Percentiles rank a stretch among this genome's conserved stretches.
Evolutionary conservation across 2,329 filamentous ascomycete genomes (phyloP).

Genomic region (Colletotrichum noveboracense): DNA sequence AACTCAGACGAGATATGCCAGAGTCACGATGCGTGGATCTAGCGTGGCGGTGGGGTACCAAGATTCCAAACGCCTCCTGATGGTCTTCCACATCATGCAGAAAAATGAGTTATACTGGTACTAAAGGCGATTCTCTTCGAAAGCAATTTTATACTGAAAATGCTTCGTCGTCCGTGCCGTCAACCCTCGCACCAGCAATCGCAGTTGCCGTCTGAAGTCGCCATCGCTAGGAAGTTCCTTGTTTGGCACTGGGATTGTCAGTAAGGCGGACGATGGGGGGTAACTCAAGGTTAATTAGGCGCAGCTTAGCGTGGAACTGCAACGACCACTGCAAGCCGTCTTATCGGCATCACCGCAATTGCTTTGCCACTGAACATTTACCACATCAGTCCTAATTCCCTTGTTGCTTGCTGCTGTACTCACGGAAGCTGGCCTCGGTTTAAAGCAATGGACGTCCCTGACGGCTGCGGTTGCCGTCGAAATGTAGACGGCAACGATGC

Average conservation of each 20-base stretch:
- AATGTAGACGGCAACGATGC: background rate
- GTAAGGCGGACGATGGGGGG: background rate
- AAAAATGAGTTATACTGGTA: background rate
- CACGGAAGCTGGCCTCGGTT: background rate
- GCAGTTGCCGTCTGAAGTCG: background rate
- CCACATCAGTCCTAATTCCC: background rate
- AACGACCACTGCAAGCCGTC: background rate
- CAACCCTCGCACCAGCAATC: background rate
- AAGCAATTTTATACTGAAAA: background rate
- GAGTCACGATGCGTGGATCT: background rate
- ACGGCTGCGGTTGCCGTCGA: background rate
- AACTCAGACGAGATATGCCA: background rate
- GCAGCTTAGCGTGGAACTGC: background rate
- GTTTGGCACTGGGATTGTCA: background rate
- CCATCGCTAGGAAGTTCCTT: background rate
- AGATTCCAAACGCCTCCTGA: background rate
- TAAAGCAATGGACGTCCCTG: background rate
- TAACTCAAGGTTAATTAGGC: background rate
- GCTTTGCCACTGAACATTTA: background rate
- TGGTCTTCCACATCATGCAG: background rate
- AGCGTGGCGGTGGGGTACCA: background rate
- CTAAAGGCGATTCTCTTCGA: background rate
- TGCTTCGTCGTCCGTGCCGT: background rate
- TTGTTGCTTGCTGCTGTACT: background rate
- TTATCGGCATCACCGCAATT: background rate